These are phyloP conservation scores for Rhododendron kiyosumense DNA, from an alignment of 148 eudicot genomes.

Conservation along the genomic window DNA sequence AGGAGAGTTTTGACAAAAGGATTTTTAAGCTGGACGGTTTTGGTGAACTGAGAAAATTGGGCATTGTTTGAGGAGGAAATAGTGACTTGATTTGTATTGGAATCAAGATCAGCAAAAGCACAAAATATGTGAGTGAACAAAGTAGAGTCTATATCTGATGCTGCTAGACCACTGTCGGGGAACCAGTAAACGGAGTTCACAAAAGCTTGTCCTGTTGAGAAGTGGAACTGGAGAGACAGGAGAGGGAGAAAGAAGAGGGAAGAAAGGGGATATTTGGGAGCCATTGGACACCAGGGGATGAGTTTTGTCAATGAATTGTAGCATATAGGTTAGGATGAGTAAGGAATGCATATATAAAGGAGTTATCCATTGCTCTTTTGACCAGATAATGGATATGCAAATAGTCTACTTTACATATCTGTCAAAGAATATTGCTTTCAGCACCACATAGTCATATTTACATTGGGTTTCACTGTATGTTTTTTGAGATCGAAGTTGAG, in stretches of 20 bases:
- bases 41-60: slow-evolving; percentile 35
- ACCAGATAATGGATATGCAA: too few species aligned
- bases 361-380: too few species aligned
- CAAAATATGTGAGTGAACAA: slow-evolving; percentile 72
- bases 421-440: too few species aligned
- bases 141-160: slow-evolving; percentile 46
- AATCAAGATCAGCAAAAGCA: slow-evolving; percentile 51
- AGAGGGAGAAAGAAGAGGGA: slow-evolving; percentile 1
- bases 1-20: slow-evolving; percentile 42
- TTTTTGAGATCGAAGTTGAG: too few species aligned
- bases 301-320: not conserved
- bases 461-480: too few species aligned
- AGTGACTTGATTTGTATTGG: slow-evolving; percentile 25
- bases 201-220: slow-evolving; percentile 9
- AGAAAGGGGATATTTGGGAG: slow-evolving; percentile 5
- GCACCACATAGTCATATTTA: too few species aligned
- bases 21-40: slow-evolving; percentile 29
- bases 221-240: slow-evolving; percentile 4
- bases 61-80: slow-evolving; percentile 23
- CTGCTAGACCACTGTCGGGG: slow-evolving; percentile 34
- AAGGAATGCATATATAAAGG: too few species aligned
- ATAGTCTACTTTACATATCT: too few species aligned
- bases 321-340: not conserved
- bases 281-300: slow-evolving; percentile 11
- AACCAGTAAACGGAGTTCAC: slow-evolving; percentile 57